Base-by-base conservation (phyloP, 2,329 filamentous ascomycete species). In the Aspergillus ochraceus region DNA sequence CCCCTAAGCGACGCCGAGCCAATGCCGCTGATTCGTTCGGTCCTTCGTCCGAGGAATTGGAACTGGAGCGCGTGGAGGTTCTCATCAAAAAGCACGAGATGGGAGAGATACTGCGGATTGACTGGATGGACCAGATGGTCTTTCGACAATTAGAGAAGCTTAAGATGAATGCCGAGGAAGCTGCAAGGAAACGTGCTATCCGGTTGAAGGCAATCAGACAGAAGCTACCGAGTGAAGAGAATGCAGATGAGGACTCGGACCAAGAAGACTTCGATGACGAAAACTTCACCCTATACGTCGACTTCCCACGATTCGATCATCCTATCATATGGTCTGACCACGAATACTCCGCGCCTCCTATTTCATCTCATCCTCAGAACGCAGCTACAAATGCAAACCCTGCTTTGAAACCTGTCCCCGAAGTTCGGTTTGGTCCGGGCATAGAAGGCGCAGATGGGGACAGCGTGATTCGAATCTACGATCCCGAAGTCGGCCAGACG, bases 61-160 rank as follows among this genome's bases (percentile, higher is more conserved):
- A 99, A 76, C 84, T 97, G 62, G 92, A 97, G 68, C 84, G 95
- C 19, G 84, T 99, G 66, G 93, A 98, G 71, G 89, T 87, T 56
- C 77, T 98, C 22, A 90, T 99, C 73, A 99, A 99, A 78, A 96
- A 97, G 77, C 95, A 98, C 71, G 96, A 99, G 73, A 96, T 97
- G 90, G 93, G 92, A 19, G 95, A 99, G 73, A 94, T 99, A 26
- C 88, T 91, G 0, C 87, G 92, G 17, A 90, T 97, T 52, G 91
- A 96, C 69, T 99, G 95, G 96, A 84, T 99, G 49, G 95, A 99
- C 74, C 91, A 95, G 70, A 84, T 98, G 68, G 93, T 97, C 2
- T 99, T 96, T 73, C 88, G 94, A 46, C 90, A 90, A 54, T 88
- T 96, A 60, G 94, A 97, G 78, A 95, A 90, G 77, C 83, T 87